Evolutionary conservation across 1,139 yeast genomes (phyloP).

Genomic region (Kodamaea derodonti): DNA sequence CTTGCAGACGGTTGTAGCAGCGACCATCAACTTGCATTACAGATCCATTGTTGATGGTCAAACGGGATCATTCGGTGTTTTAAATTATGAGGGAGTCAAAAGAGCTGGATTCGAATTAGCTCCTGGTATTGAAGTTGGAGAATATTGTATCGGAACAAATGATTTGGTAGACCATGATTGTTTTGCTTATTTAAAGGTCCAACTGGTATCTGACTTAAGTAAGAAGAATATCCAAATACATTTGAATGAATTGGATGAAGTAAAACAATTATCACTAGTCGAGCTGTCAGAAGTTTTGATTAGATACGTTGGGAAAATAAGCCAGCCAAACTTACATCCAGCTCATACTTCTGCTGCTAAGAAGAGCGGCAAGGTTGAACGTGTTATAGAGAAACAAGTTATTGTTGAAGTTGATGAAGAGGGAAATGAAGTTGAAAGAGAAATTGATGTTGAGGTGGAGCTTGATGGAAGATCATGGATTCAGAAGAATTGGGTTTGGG

Average conservation of each 20-base stretch:
- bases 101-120: slow-evolving; percentile 3
- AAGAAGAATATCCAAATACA: slow-evolving; percentile 8
- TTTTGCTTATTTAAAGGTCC: slow-evolving; percentile 20
- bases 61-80: slow-evolving; percentile 13
- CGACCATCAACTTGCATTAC: slow-evolving; percentile 6
- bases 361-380: slow-evolving; percentile 8
- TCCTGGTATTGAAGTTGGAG: slow-evolving; percentile 7
- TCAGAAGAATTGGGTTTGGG: slow-evolving; percentile 53
- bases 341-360: slow-evolving; percentile 9
- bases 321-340: slow-evolving; percentile 27
- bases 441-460: slow-evolving; percentile 22
- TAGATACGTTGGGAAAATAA: slow-evolving; percentile 1
- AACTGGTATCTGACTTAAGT: slow-evolving; percentile 3
- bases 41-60: slow-evolving; percentile 10
- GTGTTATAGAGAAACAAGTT: slow-evolving; percentile 12
- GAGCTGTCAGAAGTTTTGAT: not conserved
- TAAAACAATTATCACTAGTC: slow-evolving; percentile 7
- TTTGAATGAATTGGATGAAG: slow-evolving; percentile 13
- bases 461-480: slow-evolving; percentile 44
- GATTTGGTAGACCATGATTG: slow-evolving; percentile 29
- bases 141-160: slow-evolving; percentile 31
- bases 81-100: slow-evolving; percentile 10
- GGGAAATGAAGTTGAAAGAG: slow-evolving; percentile 25
- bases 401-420: slow-evolving; percentile 16
- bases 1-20: slow-evolving; percentile 1